A percentile compares a stretch with the other conserved stretches of the same genome.
These are phyloP conservation scores for Kurtzmaniella quercitrusa DNA, from an alignment of 1,139 yeast genomes.

Conservation along the genomic window DNA sequence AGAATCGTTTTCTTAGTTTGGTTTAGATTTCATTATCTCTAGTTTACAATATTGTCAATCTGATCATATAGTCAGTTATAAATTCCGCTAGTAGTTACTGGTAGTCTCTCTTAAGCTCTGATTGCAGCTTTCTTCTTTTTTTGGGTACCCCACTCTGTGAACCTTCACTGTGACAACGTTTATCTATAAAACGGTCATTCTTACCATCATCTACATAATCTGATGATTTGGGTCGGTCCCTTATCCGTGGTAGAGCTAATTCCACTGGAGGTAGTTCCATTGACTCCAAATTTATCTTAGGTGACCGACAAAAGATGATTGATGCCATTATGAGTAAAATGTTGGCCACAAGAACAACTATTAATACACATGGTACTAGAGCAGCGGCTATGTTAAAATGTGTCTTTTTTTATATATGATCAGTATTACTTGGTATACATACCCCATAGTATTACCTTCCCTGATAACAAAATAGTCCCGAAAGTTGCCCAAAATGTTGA, in stretches of 20 bases:
- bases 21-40: too few species aligned
- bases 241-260: neutral
- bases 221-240: neutral
- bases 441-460: slow-evolving; percentile 14
- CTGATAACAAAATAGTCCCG: slow-evolving; percentile 9
- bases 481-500: slow-evolving; percentile 15
- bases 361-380: slow-evolving; percentile 9
- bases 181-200: neutral
- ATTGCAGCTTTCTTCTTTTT: neutral
- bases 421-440: too few species aligned
- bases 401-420: too few species aligned
- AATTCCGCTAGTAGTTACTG: too few species aligned
- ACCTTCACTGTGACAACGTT: neutral
- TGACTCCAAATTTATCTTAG: neutral
- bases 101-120: too few species aligned
- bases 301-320: neutral
- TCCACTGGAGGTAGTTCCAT: neutral
- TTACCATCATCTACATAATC: neutral
- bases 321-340: neutral
- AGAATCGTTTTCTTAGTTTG: too few species aligned
- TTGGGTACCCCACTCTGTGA: neutral
- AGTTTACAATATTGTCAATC: too few species aligned
- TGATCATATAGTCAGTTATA: too few species aligned
- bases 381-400: slow-evolving; percentile 8
- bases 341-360: neutral